Base-by-base conservation (phyloP, 148 eudicot genomes). In the Heliamphora exappendiculata region DNA sequence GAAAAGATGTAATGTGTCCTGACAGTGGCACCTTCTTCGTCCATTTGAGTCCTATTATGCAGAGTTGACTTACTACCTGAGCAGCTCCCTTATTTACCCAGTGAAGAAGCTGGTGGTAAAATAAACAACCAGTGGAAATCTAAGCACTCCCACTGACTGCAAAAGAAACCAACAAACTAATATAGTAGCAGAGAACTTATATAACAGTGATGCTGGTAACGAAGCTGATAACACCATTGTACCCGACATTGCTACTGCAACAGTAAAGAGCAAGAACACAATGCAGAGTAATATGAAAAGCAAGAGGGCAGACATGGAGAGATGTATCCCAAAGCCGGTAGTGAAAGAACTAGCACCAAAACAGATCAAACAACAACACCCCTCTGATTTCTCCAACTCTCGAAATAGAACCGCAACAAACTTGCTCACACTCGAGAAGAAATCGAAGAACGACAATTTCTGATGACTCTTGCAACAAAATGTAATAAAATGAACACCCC, bases 221-320 rank as follows among this genome's bases (percentile, higher is more conserved):
- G 88, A 82, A 50, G 73, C 81, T 55, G 77, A 71, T 64, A 75
- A 78, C 71, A 89, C 76, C 77, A 45, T 75, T 69, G 33, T 76
- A 33, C 84, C 80, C 34, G 81, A 78, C 76, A 75, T 54, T n/a
- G n/a, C n/a, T 73, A 76, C 73, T 76, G 37, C 83, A 31, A 33
- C 80, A 44, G 74, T 81, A 54, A 82, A 83, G 74, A 78, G 50
- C 11, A 90, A 86, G 70, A 82, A 58, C 73, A 3, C 70, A 44
- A 80, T 78, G 19, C 90, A 82, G 73, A 86, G 67, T 88, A 89
- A 79, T 77, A 75, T 79, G 20, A 93, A 84, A 85, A 86, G 89
- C 72, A 96, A 86, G 87, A 86, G 98, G 82, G 99, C 98, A n/a
- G 98, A 96, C 85, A 91, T 96, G 85, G 98, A 93, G 85, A 87